These are phyloP conservation scores for Coprinopsis marcescibilis DNA, from an alignment of 768 basidiomycete genomes.

Conservation along the genomic window DNA sequence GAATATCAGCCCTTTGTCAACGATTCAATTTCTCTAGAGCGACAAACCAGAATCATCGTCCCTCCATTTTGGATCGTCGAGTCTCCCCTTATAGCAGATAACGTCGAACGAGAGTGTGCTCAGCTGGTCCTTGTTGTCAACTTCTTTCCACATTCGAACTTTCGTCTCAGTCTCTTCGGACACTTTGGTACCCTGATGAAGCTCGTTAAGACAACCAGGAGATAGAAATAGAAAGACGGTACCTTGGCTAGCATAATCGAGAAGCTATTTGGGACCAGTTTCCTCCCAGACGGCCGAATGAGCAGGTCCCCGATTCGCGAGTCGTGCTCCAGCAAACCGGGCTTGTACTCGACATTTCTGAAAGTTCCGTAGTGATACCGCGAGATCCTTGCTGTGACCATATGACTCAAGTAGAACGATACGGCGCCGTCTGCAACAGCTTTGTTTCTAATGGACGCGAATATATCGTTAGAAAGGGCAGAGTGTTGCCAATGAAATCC, in stretches of 20 bases:
- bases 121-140: slow-evolving; percentile 6
- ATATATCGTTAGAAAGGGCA: not conserved
- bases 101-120: slow-evolving; percentile 9
- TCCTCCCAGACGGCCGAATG: slow-evolving; percentile 1
- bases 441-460: slow-evolving; percentile 19
- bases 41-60: slow-evolving; percentile 18
- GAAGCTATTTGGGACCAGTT: slow-evolving; percentile 7
- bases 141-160: slow-evolving; percentile 6
- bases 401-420: slow-evolving; percentile 23
- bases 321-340: slow-evolving; percentile 16
- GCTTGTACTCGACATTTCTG: slow-evolving; percentile 15
- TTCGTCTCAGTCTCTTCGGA: slow-evolving; percentile 19
- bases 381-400: slow-evolving; percentile 20
- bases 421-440: slow-evolving; percentile 27
- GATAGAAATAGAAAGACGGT: not conserved
- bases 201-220: not conserved
- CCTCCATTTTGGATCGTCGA: slow-evolving; percentile 15
- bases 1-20: too few relatives aligned
- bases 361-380: slow-evolving; percentile 19
- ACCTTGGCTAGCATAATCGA: slow-evolving; percentile 11
- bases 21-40: not conserved
- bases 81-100: slow-evolving; percentile 18
- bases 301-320: not conserved
- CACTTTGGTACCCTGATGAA: slow-evolving; percentile 17
- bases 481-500: not conserved